Evolutionary conservation across 2,329 filamentous ascomycete genomes (phyloP), one percentile per base, ranked within the genome.

Genomic region (Botryotinia calthae): DNA sequence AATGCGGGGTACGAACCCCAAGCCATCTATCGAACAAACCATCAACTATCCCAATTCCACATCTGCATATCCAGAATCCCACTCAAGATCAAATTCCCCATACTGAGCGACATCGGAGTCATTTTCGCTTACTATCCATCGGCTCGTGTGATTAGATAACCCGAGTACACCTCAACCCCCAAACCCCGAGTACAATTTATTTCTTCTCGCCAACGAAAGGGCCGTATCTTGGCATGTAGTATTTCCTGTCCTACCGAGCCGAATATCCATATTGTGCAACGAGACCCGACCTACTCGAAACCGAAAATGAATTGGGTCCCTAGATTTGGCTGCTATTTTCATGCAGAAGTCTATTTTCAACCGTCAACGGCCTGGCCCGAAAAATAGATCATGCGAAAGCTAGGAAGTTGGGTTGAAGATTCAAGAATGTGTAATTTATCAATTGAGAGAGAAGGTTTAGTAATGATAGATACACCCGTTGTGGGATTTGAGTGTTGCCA

Each of bases 141-240:
- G 28, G 28, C 25, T 28, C 18, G 25, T 42, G 20, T 22, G 37
- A 42, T 42, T 4, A 20, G 9, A 10, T n/a, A 44, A 20, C 61
- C 61, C 61, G 61, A 63, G 61, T 63, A 44, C 22, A 40, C 0
- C 14, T 4, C 14, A 4, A 16, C 12, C 34, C 25, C 25, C 37
- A 63, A 62, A 63, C 22, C 34, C 59, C 59, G 61, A n/a, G 61
- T 63, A 63, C 61, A 44, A 63, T 28, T 18, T 31, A 28, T 56
- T 56, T 31, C 25, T 18, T n/a, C 25, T 42, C 37, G 25, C n/a
- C 37, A 63, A 20, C 61, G 14, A 28, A 28, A 56, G n/a, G 3
- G 14, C 37, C 61, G 16, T 18, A 10, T 42, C 59, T 63, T 40
- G 59, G 59, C 59, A 42, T 18, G 14, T 42, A 20, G 8, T 42